Base-by-base conservation (phyloP, 192 early-diverging fungal genomes). In the Thamnidium elegans region DNA sequence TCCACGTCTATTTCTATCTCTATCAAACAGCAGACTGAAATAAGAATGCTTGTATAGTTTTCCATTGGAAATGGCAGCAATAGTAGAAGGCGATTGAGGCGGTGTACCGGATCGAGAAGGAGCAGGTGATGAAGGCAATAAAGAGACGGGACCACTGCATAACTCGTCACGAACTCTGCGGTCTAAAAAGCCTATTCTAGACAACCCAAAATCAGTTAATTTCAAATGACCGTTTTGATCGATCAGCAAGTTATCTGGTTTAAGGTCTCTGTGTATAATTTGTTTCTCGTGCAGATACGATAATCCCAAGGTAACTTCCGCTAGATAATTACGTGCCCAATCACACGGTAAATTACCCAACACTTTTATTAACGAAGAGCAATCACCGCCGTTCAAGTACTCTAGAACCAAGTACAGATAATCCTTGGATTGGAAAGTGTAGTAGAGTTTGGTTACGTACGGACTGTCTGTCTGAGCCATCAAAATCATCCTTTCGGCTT, bases 371-470 rank as follows among this genome's bases (percentile, higher is more conserved):
- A 94, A 69, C 4, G 92, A 87, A n/a, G 90, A 90, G 62, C 91
- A 93, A 69, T 94, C 92, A 7, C 92, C 92, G 36, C 92, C 92
- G 66, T 92, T 93, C 34, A 94, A 70, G 69, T 93, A 94, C 63
- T 94, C 92, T 83, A 94, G 85, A 2, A 94, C 92, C 13, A 94
- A 69, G 66, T 92, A 94, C 15, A 94, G 65, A 62, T 92, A 89
- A 43, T 94, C 91, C 45, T 86, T 86, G 51, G 80, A 88, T 62
- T 94, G 92, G 69, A 94, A 94, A 13, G 87, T 85, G 65, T 84
- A 94, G 69, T 90, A 92, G 1, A 94, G 75, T 58, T 88, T 91
- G 59, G 91, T 90, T 3, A 94, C 91, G 75, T 83, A 93, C 2
- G 90, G 90, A 17, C 85, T 87, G 62, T 94, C 91, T 14, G 92